A percentile compares a stretch with the other conserved stretches of the same genome.
Evolutionary conservation across 306 rosid genomes (phyloP).

Genomic region (Vachellia pachyceras): DNA sequence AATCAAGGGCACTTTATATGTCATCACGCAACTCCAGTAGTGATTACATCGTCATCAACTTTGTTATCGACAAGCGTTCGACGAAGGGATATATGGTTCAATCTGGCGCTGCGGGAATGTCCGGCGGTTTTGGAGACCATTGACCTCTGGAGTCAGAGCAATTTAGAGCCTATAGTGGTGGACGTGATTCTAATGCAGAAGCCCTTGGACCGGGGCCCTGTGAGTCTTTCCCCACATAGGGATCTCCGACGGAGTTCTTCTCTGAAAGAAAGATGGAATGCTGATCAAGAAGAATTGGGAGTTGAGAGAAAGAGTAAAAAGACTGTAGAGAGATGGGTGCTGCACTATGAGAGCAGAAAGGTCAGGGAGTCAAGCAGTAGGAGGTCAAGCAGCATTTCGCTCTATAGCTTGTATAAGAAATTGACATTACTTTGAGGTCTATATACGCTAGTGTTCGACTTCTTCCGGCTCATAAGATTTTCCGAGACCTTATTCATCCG

Average conservation of each 20-base stretch:
- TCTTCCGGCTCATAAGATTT: conserved; percentile 72
- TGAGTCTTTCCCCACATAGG: conserved; percentile 54
- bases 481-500: conserved; percentile 71
- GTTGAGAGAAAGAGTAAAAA: conserved; percentile 58
- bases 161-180: conserved; percentile 67
- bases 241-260: conserved; percentile 51
- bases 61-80: conserved; percentile 74
- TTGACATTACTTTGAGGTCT: conserved; percentile 77
- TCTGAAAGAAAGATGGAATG: conserved; percentile 52
- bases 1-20: conserved; percentile 66
- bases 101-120: conserved; percentile 76
- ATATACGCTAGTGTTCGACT: conserved; percentile 78
- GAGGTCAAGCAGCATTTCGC: conserved; percentile 58
- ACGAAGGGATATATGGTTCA: conserved; percentile 91
- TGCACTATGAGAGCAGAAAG: conserved; percentile 71
- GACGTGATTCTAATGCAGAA: conserved; percentile 82
- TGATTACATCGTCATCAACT: conserved; percentile 69
- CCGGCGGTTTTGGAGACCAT: conserved; percentile 66
- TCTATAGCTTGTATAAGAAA: conserved; percentile 69
- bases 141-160: conserved; percentile 73
- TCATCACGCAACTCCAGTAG: conserved; percentile 71
- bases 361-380: conserved; percentile 58
- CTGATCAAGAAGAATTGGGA: conserved; percentile 63
- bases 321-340: conserved; percentile 86
- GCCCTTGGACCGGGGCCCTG: conserved; percentile 51